Percentiles rank a stretch among this genome's conserved stretches.
Evolutionary conservation across 257 asterid species (phyloP).

Genomic region (Datura wrightii): DNA sequence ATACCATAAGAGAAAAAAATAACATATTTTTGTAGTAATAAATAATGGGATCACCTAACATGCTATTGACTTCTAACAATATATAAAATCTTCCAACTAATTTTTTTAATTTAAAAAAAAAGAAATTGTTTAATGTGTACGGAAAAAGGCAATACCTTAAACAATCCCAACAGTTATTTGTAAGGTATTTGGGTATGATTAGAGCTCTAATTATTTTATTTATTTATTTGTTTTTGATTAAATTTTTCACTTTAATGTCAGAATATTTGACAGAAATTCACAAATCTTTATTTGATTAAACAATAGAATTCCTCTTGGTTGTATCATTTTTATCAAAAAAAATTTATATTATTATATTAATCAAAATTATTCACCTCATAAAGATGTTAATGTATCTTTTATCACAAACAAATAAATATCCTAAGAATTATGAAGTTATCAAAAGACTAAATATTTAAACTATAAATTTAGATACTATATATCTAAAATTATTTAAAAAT

Average conservation of each 20-base stretch:
- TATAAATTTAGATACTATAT: not conserved
- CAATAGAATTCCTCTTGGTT: not conserved
- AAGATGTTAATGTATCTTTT: no score
- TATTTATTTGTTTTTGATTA: no score
- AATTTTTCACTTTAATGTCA: no score
- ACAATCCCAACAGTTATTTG: not conserved
- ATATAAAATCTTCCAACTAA: not conserved
- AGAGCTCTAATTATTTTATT: no score
- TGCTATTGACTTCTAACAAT: not conserved
- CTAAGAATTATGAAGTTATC: not conserved
- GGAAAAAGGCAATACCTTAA: not conserved
- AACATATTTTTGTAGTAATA: not conserved
- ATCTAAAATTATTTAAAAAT: not conserved
- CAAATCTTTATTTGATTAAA: not conserved
- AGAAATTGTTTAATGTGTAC: not conserved
- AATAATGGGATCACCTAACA: conserved; percentile 15
- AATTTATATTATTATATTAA: no score
- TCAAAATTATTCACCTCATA: no score
- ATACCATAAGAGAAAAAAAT: not conserved
- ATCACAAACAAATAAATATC: not conserved
- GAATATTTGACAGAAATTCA: not conserved
- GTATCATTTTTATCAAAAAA: no score
- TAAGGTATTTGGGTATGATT: not conserved
- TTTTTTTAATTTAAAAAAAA: not conserved
- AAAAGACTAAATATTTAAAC: not conserved